These are phyloP conservation scores for Aaosphaeria pasadenensis DNA, from an alignment of 2,329 filamentous ascomycete species.

Conservation along the genomic window DNA sequence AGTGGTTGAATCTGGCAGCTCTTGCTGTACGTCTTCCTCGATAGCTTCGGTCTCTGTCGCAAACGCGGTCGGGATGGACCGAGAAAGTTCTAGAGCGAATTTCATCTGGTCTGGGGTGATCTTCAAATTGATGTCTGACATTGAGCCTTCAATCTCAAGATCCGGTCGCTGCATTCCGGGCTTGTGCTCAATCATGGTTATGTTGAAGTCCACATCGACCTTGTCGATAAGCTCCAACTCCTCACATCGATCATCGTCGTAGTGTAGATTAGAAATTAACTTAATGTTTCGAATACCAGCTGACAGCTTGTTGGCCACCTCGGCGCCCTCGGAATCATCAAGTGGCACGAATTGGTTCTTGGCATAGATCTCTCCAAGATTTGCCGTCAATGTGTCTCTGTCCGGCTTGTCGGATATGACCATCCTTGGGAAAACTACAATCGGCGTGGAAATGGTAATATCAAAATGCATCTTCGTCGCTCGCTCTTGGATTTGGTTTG, in stretches of 20 bases:
- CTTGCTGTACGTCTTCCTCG: conserved; percentile 70
- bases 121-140: conserved; percentile 89
- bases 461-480: conserved; percentile 92
- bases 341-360: conserved; percentile 88
- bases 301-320: conserved; percentile 83
- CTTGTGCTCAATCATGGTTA: conserved; percentile 87
- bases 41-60: conserved; percentile 67
- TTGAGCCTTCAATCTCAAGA: conserved; percentile 82
- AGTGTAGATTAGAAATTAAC: conserved; percentile 86
- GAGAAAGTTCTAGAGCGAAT: conserved; percentile 82
- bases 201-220: conserved; percentile 88
- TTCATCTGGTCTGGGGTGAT: conserved; percentile 89
- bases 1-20: conserved; percentile 60
- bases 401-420: conserved; percentile 67
- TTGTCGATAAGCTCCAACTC: conserved; percentile 96
- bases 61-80: conserved; percentile 85
- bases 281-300: conserved; percentile 90
- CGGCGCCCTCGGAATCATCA: conserved; percentile 69
- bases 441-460: conserved; percentile 88
- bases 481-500: conserved; percentile 87
- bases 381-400: conserved; percentile 84
- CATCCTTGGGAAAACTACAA: conserved; percentile 86
- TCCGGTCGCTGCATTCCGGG: conserved; percentile 77
- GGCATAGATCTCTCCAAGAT: conserved; percentile 94
- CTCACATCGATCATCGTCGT: conserved; percentile 67